Conservation (phyloP, 2,329 filamentous ascomycete species). For the Pseudocercospora fijiensis region DNA sequence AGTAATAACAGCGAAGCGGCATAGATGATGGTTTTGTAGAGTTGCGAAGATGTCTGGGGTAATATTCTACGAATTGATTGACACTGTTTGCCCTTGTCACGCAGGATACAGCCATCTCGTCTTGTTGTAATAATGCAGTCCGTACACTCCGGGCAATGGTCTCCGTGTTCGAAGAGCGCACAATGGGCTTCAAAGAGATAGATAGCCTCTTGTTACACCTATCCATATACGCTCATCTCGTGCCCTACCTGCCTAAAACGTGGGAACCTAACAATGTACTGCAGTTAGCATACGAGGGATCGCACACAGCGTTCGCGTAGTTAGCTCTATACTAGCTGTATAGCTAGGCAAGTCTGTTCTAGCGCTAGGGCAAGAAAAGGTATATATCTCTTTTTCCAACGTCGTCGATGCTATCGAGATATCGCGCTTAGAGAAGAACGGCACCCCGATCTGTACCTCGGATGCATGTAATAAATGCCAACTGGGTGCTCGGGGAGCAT, state of each 20-base stretch:
- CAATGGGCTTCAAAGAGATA: no score
- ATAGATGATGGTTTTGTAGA: neutral
- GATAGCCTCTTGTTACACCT: no score
- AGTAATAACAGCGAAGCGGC: conserved; percentile 3
- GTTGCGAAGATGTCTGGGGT: neutral
- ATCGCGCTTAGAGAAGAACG: no score
- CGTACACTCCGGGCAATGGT: no score
- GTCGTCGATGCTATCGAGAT: neutral
- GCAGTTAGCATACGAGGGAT: neutral
- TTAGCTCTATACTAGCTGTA: no score
- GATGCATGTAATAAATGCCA: neutral
- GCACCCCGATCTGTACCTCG: neutral
- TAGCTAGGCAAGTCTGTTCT: no score
- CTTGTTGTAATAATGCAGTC: neutral
- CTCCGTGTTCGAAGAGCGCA: no score
- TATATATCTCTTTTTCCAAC: no score
- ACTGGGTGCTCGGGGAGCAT: neutral
- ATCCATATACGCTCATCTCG: neutral
- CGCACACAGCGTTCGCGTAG: neutral
- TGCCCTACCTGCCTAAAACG: neutral
- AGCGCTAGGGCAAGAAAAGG: no score
- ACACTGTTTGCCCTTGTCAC: neutral
- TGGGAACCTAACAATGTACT: neutral
- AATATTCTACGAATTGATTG: neutral
- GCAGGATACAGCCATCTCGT: neutral